Percentiles rank a stretch among this genome's conserved stretches.
phyloP scores from a whole-genome alignment of 371 early-diverging fungal species.

The Rhizopus stolonifer region DNA sequence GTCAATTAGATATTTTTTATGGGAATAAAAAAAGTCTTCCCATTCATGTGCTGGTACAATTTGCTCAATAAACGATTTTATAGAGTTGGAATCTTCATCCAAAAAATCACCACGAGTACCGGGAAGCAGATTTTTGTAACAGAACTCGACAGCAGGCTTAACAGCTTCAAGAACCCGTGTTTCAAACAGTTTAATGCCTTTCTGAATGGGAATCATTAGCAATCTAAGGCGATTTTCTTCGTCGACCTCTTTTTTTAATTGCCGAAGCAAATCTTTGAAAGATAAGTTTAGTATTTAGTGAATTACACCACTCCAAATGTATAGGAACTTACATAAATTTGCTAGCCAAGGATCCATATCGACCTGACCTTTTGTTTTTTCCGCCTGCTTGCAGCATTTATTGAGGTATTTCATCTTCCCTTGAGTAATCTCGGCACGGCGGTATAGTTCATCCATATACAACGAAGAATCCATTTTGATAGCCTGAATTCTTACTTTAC shows the following conservation, averaged over 20 bases:
- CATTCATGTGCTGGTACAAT: slow-evolving; percentile 37
- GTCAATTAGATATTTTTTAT: slow-evolving; percentile 35
- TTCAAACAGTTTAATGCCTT: slow-evolving; percentile 31
- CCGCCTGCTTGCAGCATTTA: slow-evolving; percentile 33
- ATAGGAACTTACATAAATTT: slow-evolving; percentile 33
- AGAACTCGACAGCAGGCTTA: slow-evolving; percentile 26
- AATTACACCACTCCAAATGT: too few relatives aligned
- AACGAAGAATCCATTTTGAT: slow-evolving; percentile 29
- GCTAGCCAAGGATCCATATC: slow-evolving; percentile 47
- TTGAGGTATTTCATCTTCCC: slow-evolving; percentile 33
- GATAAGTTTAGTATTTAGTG: slow-evolving; percentile 7
- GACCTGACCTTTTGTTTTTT: slow-evolving; percentile 14
- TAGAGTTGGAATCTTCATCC: too few relatives aligned
- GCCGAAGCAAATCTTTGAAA: slow-evolving; percentile 39
- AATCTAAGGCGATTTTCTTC: slow-evolving; percentile 42
- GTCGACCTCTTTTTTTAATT: slow-evolving; percentile 42
- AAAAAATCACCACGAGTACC: slow-evolving; percentile 15
- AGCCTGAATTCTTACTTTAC: slow-evolving; percentile 33
- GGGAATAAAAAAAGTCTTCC: slow-evolving; percentile 25
- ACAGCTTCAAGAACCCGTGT: slow-evolving; percentile 17
- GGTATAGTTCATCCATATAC: slow-evolving; percentile 35
- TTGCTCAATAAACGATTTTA: slow-evolving; percentile 17
- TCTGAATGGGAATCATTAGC: slow-evolving; percentile 39
- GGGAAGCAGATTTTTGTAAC: slow-evolving; percentile 25
- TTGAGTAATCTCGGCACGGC: slow-evolving; percentile 37